Conservation (phyloP, 257 asterid species). For the Lycium barbarum region DNA sequence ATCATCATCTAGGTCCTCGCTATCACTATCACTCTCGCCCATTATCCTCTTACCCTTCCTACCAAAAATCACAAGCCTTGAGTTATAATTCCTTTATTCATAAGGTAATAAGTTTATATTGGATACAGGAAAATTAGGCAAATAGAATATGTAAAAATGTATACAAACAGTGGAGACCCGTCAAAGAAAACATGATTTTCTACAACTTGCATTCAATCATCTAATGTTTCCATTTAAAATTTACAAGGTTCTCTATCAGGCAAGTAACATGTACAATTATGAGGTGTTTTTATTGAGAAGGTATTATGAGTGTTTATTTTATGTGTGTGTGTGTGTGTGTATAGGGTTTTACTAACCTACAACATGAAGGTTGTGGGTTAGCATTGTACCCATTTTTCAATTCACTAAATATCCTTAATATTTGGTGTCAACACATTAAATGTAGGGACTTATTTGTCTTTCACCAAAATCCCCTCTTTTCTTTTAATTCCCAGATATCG, state of each 20-base stretch:
- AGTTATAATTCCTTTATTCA: neutral
- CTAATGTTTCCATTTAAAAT: neutral
- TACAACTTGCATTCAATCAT: neutral
- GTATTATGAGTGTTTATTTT: too few species aligned
- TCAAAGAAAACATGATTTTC: neutral
- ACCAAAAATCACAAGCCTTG: constrained; percentile 26
- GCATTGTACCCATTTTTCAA: too few species aligned
- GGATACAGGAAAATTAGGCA: neutral
- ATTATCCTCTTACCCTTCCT: constrained; percentile 84
- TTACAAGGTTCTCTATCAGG: neutral
- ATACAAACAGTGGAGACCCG: neutral
- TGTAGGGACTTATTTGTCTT: too few species aligned
- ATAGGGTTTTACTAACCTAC: too few species aligned
- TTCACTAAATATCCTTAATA: too few species aligned
- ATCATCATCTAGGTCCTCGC: constrained; percentile 61
- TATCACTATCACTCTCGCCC: constrained; percentile 75
- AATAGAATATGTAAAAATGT: neutral
- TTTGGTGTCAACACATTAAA: too few species aligned
- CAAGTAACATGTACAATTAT: neutral
- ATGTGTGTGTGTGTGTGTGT: too few species aligned
- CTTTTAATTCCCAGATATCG: too few species aligned
- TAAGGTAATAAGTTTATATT: neutral
- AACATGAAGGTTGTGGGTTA: too few species aligned
- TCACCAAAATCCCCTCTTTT: too few species aligned
- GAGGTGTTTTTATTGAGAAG: neutral